Evolutionary conservation across 208 protist genomes (phyloP).

Genomic region (Trypanosoma caninum): DNA sequence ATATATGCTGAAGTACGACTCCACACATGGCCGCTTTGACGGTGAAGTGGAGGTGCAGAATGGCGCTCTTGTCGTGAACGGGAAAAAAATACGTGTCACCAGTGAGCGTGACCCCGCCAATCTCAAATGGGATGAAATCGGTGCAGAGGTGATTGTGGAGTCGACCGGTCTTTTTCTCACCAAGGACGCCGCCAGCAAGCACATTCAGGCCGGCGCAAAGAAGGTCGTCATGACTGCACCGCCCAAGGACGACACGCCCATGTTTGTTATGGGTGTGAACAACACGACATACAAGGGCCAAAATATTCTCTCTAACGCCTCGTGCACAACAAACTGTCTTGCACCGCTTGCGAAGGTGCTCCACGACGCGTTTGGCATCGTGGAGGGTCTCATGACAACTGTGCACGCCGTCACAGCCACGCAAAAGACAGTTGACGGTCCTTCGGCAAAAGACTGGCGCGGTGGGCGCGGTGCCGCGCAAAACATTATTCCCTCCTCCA

Average conservation of each 20-base stretch:
- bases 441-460: slow-evolving; percentile 95
- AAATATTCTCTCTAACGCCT: slow-evolving; percentile 95
- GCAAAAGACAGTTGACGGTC: slow-evolving; percentile 95
- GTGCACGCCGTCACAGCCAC: slow-evolving; percentile 98
- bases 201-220: slow-evolving; percentile 95
- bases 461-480: slow-evolving; percentile 87
- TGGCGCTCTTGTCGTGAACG: slow-evolving; percentile 40
- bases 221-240: slow-evolving; percentile 98
- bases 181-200: slow-evolving; percentile 42
- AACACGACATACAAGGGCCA: slow-evolving; percentile 76
- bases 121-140: slow-evolving; percentile 88
- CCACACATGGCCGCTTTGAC: slow-evolving; percentile 91
- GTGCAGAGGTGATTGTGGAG: slow-evolving; percentile 95
- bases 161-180: slow-evolving; percentile 97
- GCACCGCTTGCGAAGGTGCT: slow-evolving; percentile 95
- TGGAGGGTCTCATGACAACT: slow-evolving; percentile 97
- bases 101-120: slow-evolving; percentile 73
- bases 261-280: slow-evolving; percentile 98
- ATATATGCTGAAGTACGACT: slow-evolving; percentile 94
- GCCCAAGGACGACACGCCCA: slow-evolving; percentile 95
- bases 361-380: slow-evolving; percentile 96
- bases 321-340: slow-evolving; percentile 99
- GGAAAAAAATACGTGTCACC: slow-evolving; percentile 46
- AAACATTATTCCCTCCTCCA: slow-evolving; percentile 99
- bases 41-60: slow-evolving; percentile 35